phyloP scores from a whole-genome alignment of 192 early-diverging fungal species.

The Umbelopsis isabellina region DNA sequence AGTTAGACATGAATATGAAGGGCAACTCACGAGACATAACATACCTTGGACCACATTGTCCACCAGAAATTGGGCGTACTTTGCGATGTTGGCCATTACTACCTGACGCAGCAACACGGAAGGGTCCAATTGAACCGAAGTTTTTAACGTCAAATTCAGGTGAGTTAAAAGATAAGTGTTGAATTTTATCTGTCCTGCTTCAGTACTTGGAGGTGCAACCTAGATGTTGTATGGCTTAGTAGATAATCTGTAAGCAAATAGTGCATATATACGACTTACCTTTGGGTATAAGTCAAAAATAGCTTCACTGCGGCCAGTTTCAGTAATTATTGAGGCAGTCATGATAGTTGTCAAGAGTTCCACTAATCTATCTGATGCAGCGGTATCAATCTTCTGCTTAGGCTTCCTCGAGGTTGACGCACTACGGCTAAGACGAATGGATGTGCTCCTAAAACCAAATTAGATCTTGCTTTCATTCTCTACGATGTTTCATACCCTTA shows the following conservation, averaged over 20 bases:
- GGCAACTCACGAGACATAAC: background rate
- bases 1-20: background rate
- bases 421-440: background rate
- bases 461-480: background rate
- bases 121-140: slow-evolving; percentile 44
- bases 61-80: slow-evolving; percentile 43
- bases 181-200: slow-evolving; percentile 39
- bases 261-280: background rate
- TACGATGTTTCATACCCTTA: background rate
- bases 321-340: background rate
- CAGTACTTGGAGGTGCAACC: slow-evolving; percentile 21
- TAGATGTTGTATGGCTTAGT: background rate
- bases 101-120: slow-evolving; percentile 40
- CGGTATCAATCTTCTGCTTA: background rate
- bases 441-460: slow-evolving; percentile 5
- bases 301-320: background rate
- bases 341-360: slow-evolving; percentile 1
- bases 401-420: background rate
- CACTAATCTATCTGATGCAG: slow-evolving; percentile 2
- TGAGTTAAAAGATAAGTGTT: slow-evolving; percentile 49
- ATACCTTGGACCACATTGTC: slow-evolving; percentile 56
- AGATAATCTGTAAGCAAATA: background rate
- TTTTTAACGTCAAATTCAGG: slow-evolving; percentile 45
- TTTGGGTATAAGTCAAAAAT: slow-evolving; percentile 2
- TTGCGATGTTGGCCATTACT: slow-evolving; percentile 49